phyloP scores from a whole-genome alignment of 2,329 filamentous ascomycete genomes.

The Alternaria gansuensis region DNA sequence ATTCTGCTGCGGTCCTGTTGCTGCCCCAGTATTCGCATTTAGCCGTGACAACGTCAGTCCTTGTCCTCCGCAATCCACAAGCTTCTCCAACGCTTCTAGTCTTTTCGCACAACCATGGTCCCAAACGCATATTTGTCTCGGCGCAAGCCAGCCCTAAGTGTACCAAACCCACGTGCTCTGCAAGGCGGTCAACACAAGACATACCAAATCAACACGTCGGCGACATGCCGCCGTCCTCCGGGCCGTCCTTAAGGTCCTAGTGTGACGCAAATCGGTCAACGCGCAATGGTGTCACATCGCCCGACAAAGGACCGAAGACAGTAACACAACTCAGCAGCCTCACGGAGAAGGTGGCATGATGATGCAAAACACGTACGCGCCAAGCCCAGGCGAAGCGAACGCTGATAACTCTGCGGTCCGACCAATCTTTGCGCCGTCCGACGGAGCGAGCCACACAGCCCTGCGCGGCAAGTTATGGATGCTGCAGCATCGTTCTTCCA shows the following conservation, averaged over 20 bases:
- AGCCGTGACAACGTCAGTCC: conserved; percentile 14
- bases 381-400: conserved; percentile 1
- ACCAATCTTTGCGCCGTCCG: conserved; percentile 11
- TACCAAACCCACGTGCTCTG: conserved; percentile 7
- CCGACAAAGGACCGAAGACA: conserved; percentile 19
- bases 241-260: conserved; percentile 11
- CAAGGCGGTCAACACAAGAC: conserved; percentile 4
- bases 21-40: conserved; percentile 6
- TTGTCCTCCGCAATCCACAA: conserved; percentile 5
- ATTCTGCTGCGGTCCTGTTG: conserved; percentile 1
- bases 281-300: conserved; percentile 17
- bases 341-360: conserved; percentile 2
- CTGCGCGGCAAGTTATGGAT: not conserved
- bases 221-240: conserved; percentile 16
- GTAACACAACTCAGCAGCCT: conserved; percentile 9
- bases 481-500: conserved; percentile 11
- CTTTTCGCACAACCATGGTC: conserved; percentile 6
- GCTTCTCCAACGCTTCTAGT: conserved; percentile 25
- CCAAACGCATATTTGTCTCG: conserved; percentile 15
- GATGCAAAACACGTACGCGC: conserved; percentile 1
- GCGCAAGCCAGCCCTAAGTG: conserved; percentile 18
- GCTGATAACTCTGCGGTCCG: conserved; percentile 8
- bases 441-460: conserved; percentile 9
- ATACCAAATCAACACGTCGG: conserved; percentile 17
- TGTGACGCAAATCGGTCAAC: conserved; percentile 7